A percentile compares a stretch with the other conserved stretches of the same genome.
Conservation (phyloP, 805 yeast species). For the Spathaspora arborariae region DNA sequence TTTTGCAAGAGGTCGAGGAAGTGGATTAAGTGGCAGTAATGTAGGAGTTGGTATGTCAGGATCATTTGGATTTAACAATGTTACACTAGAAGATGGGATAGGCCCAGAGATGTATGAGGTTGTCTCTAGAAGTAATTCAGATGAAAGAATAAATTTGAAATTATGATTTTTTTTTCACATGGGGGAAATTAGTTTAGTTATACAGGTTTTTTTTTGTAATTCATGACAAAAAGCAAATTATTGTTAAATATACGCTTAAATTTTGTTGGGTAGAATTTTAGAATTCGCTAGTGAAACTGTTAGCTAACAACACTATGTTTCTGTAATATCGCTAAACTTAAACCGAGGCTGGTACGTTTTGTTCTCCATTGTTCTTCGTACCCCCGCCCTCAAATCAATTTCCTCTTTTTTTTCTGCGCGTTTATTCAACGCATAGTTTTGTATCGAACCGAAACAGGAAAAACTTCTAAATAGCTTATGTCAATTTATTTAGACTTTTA, state of each 20-base stretch:
- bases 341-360: too few relatives aligned
- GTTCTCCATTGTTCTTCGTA: too few relatives aligned
- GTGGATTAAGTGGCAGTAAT: constrained; percentile 1
- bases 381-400: too few relatives aligned
- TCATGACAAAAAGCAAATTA: too few relatives aligned
- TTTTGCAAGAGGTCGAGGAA: constrained; percentile 34
- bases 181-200: too few relatives aligned
- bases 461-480: too few relatives aligned
- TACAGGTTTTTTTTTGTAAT: too few relatives aligned
- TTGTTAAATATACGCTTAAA: too few relatives aligned
- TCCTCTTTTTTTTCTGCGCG: background rate
- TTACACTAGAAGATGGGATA: background rate
- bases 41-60: background rate
- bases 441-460: background rate
- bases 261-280: too few relatives aligned
- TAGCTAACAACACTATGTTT: too few relatives aligned
- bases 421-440: background rate
- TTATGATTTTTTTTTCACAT: constrained; percentile 10
- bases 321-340: too few relatives aligned
- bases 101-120: constrained; percentile 21
- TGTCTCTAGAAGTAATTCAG: constrained; percentile 26
- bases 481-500: background rate
- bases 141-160: constrained; percentile 33
- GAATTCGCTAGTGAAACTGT: too few relatives aligned
- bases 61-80: background rate